phyloP scores from a whole-genome alignment of 2,329 filamentous ascomycete genomes.

The Pyrenophora tritici-repentis region DNA sequence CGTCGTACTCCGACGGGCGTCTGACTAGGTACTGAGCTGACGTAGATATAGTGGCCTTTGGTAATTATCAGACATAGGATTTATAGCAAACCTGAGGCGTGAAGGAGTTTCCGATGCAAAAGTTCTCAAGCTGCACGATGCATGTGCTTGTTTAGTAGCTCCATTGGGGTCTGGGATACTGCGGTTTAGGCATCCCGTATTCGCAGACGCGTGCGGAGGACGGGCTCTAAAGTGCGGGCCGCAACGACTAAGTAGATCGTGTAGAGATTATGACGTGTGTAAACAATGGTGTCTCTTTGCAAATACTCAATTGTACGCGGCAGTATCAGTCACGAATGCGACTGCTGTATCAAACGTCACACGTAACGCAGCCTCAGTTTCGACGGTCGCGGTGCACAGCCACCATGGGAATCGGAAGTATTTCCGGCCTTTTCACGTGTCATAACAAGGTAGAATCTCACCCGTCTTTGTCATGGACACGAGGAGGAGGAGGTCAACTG shows the following conservation, averaged over 20 bases:
- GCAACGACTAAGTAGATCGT: not conserved
- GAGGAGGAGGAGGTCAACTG: too few relatives aligned
- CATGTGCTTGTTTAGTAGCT: not conserved
- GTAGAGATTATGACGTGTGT: not conserved
- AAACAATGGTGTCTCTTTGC: not conserved
- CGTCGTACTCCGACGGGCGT: too few relatives aligned
- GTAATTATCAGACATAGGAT: too few relatives aligned
- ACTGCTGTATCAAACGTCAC: not conserved
- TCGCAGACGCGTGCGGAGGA: not conserved
- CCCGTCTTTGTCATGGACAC: too few relatives aligned
- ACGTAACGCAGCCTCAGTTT: not conserved
- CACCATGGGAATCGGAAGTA: not conserved
- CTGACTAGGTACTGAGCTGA: too few relatives aligned
- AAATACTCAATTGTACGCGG: not conserved
- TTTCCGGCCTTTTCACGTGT: not conserved
- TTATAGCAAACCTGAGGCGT: too few relatives aligned
- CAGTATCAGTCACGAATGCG: too few relatives aligned
- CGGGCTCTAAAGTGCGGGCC: constrained; percentile 7
- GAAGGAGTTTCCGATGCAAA: not conserved
- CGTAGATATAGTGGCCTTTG: too few relatives aligned
- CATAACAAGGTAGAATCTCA: not conserved
- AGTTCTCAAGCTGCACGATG: too few relatives aligned
- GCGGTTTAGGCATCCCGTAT: not conserved
- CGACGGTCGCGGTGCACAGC: not conserved
- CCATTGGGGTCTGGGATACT: not conserved